Evolutionary conservation across 768 basidiomycete genomes (phyloP), one percentile per base, ranked within the genome.

Genomic region (Psilocybe tampanensis): DNA sequence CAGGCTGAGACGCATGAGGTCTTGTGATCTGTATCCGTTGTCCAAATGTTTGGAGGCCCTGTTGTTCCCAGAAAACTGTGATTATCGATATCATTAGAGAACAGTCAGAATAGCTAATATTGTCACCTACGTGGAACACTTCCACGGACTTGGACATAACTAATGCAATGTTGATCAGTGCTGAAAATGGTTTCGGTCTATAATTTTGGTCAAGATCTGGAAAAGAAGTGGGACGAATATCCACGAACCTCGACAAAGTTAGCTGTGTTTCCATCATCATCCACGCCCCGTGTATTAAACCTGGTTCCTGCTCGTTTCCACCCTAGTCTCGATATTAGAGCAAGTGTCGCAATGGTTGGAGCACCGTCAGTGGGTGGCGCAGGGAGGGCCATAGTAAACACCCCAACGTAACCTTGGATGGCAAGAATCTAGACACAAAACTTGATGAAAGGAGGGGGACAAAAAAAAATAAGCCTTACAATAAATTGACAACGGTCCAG

Each of bases 61-160:
- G 94, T 67, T 99, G 96, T 70, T 98, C 96, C 97, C 97, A 99
- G 70, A 99, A 99, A 56, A 98, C 94, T 95, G 67, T 44, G 52
- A 54, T 52, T 44, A 33, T 24, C 9, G 29, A 62, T 64, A 58
- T 61, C 24, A 55, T 49, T 52, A 47, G 47, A 59, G 52, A 62
- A 59, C 29, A 47, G 15, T 45, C 29, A 56, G 41, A 19, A 50
- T 42, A 50, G 57, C 51, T 51, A 58, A 62, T 62, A 54, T 29
- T 44, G 54, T 42, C 52, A 85, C 93, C 67, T 79, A 96, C 94
- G 78, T 56, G 97, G 97, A 42, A 99, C 92, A 64, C 92, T 95
- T 57, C 97, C 97, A 60, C 97, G 88, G 44, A 95, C 86, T 81
- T 98, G 95, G 33, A 89, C 86, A 71, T 94, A 98, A 69, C 94